phyloP scores from a whole-genome alignment of 371 early-diverging fungal genomes.

The Mucor velutinosus region DNA sequence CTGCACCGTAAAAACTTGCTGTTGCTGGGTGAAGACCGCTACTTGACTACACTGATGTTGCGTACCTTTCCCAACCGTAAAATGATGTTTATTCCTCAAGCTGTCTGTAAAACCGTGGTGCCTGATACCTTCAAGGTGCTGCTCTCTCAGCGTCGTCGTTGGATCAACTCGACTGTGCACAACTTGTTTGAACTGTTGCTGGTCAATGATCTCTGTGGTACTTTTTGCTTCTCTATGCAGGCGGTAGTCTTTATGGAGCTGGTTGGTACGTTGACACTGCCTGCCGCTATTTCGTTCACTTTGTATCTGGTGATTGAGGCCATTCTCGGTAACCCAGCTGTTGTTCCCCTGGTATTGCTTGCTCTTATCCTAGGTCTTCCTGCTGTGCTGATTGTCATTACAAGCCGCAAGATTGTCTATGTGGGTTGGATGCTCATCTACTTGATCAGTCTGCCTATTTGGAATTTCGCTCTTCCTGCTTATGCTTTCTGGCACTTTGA shows the following conservation, averaged over 20 bases:
- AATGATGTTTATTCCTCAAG: slow-evolving; percentile 92
- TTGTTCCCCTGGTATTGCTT: slow-evolving; percentile 77
- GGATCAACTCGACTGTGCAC: slow-evolving; percentile 93
- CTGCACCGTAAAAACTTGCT: slow-evolving; percentile 95
- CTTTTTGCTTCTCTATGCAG: slow-evolving; percentile 91
- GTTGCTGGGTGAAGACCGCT: slow-evolving; percentile 95
- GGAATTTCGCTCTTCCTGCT: slow-evolving; percentile 95
- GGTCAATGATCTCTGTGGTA: slow-evolving; percentile 87
- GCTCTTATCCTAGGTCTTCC: slow-evolving; percentile 80
- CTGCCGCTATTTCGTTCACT: slow-evolving; percentile 82
- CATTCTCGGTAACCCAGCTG: slow-evolving; percentile 51
- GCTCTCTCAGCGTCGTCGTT: slow-evolving; percentile 87
- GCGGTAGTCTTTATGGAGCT: slow-evolving; percentile 88
- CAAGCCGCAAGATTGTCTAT: slow-evolving; percentile 88
- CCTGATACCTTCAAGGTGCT: slow-evolving; percentile 82
- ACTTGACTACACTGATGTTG: slow-evolving; percentile 93
- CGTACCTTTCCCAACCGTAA: slow-evolving; percentile 89
- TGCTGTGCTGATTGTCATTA: slow-evolving; percentile 86
- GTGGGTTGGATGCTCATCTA: slow-evolving; percentile 97
- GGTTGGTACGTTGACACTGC: slow-evolving; percentile 84
- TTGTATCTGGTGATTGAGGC: slow-evolving; percentile 57
- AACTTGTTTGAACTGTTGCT: slow-evolving; percentile 85
- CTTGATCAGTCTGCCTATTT: slow-evolving; percentile 92
- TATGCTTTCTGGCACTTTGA: slow-evolving; percentile 99
- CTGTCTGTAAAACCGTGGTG: slow-evolving; percentile 84